Evolutionary conservation across 768 basidiomycete species (phyloP).

Genomic region (Obba rivulosa): DNA sequence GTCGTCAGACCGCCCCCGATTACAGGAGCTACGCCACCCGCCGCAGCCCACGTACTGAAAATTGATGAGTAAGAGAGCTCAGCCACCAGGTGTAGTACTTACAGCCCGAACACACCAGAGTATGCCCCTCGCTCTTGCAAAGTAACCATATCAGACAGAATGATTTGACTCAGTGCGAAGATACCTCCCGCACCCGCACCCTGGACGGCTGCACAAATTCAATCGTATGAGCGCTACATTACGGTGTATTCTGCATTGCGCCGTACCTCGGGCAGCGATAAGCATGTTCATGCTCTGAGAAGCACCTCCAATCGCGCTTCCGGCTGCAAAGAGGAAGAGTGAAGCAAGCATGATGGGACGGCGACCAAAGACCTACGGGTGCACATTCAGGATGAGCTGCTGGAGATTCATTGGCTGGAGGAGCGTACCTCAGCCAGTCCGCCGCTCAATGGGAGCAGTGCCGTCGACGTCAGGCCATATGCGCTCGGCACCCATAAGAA

Average conservation of each 20-base stretch:
- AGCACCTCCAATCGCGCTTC: constrained; percentile 32
- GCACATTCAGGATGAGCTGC: not conserved
- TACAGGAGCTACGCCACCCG: constrained; percentile 23
- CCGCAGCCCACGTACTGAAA: constrained; percentile 23
- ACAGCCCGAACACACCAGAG: constrained; percentile 7
- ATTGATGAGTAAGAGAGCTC: not conserved
- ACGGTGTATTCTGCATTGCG: no score
- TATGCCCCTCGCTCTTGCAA: constrained; percentile 15
- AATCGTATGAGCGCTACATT: not conserved
- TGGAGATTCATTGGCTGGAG: not conserved
- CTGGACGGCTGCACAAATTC: constrained; percentile 9
- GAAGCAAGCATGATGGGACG: constrained; percentile 24
- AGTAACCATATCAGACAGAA: constrained; percentile 16
- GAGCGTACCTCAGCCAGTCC: constrained; percentile 19
- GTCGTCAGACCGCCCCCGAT: constrained; percentile 24
- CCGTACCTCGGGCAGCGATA: constrained; percentile 28
- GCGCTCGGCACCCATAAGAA: constrained; percentile 19
- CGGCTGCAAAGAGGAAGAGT: constrained; percentile 30
- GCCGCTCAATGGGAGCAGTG: constrained; percentile 28
- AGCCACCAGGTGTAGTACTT: no score
- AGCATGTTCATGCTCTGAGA: constrained; percentile 33
- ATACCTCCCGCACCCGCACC: constrained; percentile 19
- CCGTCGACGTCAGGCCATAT: constrained; percentile 29
- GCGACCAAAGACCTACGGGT: constrained; percentile 25
- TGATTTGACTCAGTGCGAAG: constrained; percentile 11